A percentile compares a stretch with the other conserved stretches of the same genome.
Conservation (phyloP, 73 alveolate genomes). For the Durusdinium trenchii region DNA sequence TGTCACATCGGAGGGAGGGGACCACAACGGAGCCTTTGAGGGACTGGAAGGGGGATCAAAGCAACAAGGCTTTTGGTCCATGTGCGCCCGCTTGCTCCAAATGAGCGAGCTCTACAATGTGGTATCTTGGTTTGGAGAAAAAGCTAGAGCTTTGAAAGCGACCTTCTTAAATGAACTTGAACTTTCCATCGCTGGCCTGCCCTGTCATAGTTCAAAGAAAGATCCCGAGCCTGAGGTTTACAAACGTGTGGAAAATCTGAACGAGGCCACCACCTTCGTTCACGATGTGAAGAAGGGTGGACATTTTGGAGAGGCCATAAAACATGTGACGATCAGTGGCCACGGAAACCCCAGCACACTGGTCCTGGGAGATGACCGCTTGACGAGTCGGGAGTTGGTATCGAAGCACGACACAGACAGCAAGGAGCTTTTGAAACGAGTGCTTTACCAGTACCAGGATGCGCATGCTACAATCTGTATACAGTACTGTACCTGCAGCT, state of each 20-base stretch:
- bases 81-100: constrained; percentile 43
- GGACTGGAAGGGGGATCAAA: constrained; percentile 11
- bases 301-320: constrained; percentile 11
- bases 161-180: no score
- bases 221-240: no score
- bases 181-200: no score
- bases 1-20: background rate
- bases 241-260: background rate
- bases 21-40: constrained; percentile 56
- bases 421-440: background rate
- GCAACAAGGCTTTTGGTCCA: background rate
- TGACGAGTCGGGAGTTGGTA: background rate
- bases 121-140: background rate
- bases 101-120: constrained; percentile 53
- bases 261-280: constrained; percentile 41
- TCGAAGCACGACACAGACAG: background rate
- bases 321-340: constrained; percentile 58
- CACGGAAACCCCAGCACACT: constrained; percentile 47
- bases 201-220: no score
- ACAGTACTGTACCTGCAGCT: no score
- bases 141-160: no score
- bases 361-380: constrained; percentile 33
- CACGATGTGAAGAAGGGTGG: background rate
- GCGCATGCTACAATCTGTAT: no score
- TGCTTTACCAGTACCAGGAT: no score